phyloP scores from a whole-genome alignment of 2,329 filamentous ascomycete genomes.

The Phialophora chinensis region DNA sequence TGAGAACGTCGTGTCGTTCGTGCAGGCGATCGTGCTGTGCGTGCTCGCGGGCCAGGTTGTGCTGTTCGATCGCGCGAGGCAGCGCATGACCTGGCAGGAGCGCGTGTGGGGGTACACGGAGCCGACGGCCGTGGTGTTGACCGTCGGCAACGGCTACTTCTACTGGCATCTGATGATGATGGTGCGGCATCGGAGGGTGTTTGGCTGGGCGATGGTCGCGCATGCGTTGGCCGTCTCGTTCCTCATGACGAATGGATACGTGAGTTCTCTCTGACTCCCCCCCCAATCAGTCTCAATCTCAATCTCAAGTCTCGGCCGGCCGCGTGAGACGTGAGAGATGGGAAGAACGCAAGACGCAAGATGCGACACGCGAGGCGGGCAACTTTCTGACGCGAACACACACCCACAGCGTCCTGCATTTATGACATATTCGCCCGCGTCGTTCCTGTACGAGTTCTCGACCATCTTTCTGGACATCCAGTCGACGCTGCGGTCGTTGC shows the following conservation, averaged over 20 bases:
- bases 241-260: slow-evolving; percentile 10
- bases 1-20: slow-evolving; percentile 7
- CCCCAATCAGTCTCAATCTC: background rate
- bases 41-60: background rate
- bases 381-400: background rate
- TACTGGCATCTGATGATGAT: slow-evolving; percentile 16
- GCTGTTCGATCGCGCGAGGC: slow-evolving; percentile 4
- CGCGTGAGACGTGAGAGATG: background rate
- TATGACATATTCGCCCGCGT: slow-evolving; percentile 9
- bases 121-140: background rate
- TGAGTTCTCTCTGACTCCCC: background rate
- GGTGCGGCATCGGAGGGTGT: slow-evolving; percentile 1
- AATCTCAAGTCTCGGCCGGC: background rate
- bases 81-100: slow-evolving; percentile 13
- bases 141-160: slow-evolving; percentile 7
- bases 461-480: slow-evolving; percentile 15
- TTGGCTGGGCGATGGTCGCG: slow-evolving; percentile 14
- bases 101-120: slow-evolving; percentile 9
- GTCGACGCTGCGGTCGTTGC: background rate
- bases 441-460: slow-evolving; percentile 13
- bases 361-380: background rate
- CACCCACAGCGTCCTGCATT: slow-evolving; percentile 4
- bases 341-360: background rate
- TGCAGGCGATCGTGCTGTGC: slow-evolving; percentile 8
- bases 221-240: slow-evolving; percentile 11